Percentiles rank a stretch among this genome's conserved stretches.
These are phyloP conservation scores for Intubia oerlemansii DNA, from an alignment of 2,329 filamentous ascomycete genomes.

Conservation along the genomic window DNA sequence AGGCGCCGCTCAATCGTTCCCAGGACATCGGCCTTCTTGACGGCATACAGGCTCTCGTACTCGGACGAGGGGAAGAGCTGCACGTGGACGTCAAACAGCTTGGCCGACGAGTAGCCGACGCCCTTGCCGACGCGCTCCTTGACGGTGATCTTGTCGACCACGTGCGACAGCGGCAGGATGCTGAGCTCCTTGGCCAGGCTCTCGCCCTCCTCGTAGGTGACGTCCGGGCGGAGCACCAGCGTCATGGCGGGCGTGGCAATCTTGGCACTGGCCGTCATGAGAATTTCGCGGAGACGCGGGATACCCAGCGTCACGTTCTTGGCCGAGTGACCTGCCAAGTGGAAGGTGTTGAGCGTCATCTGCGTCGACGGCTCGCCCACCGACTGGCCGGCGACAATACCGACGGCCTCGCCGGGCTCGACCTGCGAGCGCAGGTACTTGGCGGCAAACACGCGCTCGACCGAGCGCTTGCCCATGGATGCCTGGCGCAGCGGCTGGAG, in stretches of 20 bases:
- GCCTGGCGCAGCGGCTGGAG: slow-evolving; percentile 14
- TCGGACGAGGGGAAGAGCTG: slow-evolving; percentile 70
- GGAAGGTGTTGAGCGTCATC: slow-evolving; percentile 99
- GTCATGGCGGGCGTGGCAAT: slow-evolving; percentile 90
- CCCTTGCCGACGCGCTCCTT: slow-evolving; percentile 61
- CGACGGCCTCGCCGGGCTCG: slow-evolving; percentile 88
- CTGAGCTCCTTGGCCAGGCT: slow-evolving; percentile 85
- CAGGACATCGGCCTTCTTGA: slow-evolving; percentile 56
- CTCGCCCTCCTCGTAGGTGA: slow-evolving; percentile 46
- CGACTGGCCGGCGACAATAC: slow-evolving; percentile 90
- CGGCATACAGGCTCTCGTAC: slow-evolving; percentile 71
- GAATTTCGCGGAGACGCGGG: slow-evolving; percentile 84
- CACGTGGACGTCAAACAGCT: slow-evolving; percentile 65
- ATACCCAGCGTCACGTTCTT: slow-evolving; percentile 99
- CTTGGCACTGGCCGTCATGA: slow-evolving; percentile 84
- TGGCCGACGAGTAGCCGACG: slow-evolving; percentile 46
- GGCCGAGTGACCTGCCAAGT: slow-evolving; percentile 92
- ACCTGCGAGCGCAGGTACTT: slow-evolving; percentile 87
- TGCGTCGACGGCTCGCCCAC: slow-evolving; percentile 95
- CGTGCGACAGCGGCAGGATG: slow-evolving; percentile 60
- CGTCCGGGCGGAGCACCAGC: slow-evolving; percentile 51
- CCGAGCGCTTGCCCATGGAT: slow-evolving; percentile 42
- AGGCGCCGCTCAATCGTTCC: slow-evolving; percentile 64
- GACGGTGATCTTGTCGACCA: slow-evolving; percentile 63
- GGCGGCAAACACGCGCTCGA: slow-evolving; percentile 66